A percentile compares a stretch with the other conserved stretches of the same genome.
phyloP scores from a whole-genome alignment of 495 filamentous ascomycete genomes.

The Saxispiralis lemnorum region DNA sequence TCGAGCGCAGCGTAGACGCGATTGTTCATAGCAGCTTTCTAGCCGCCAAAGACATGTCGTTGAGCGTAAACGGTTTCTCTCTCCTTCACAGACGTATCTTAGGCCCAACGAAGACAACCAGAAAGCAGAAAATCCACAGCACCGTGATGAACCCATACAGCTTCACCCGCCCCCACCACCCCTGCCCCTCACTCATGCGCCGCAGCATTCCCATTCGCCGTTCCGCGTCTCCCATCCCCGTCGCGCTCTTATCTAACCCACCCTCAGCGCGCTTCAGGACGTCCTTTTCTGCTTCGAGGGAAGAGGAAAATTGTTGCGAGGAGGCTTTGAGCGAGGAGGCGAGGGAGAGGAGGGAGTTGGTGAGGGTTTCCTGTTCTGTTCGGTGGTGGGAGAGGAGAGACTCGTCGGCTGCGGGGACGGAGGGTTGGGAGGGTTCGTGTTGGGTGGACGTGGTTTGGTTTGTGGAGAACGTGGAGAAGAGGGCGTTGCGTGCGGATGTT shows the following conservation, averaged over 20 bases:
- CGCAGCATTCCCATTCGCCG: constrained; percentile 54
- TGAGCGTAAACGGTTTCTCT: too few relatives aligned
- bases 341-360: constrained; percentile 56
- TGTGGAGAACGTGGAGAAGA: constrained; percentile 20
- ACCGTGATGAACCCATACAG: constrained; percentile 70
- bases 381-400: constrained; percentile 55
- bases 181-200: constrained; percentile 65
- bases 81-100: constrained; percentile 65
- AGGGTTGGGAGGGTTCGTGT: constrained; percentile 14
- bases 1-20: too few relatives aligned
- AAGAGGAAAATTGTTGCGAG: constrained; percentile 47
- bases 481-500: constrained; percentile 15
- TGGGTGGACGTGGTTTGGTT: constrained; percentile 11
- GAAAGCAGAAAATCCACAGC: constrained; percentile 52
- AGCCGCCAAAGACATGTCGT: too few relatives aligned
- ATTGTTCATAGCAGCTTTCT: too few relatives aligned
- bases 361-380: constrained; percentile 68
- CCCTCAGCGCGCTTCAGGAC: constrained; percentile 50
- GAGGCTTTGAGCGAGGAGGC: constrained; percentile 62
- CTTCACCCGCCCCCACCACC: constrained; percentile 72
- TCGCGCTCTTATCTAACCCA: constrained; percentile 57
- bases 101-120: constrained; percentile 64
- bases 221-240: constrained; percentile 56
- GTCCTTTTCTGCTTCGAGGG: constrained; percentile 52
- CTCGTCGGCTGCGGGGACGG: too few relatives aligned